A percentile compares a stretch with the other conserved stretches of the same genome.
These are phyloP conservation scores for Euryodendron excelsum DNA, from an alignment of 148 eudicot species.

Conservation along the genomic window DNA sequence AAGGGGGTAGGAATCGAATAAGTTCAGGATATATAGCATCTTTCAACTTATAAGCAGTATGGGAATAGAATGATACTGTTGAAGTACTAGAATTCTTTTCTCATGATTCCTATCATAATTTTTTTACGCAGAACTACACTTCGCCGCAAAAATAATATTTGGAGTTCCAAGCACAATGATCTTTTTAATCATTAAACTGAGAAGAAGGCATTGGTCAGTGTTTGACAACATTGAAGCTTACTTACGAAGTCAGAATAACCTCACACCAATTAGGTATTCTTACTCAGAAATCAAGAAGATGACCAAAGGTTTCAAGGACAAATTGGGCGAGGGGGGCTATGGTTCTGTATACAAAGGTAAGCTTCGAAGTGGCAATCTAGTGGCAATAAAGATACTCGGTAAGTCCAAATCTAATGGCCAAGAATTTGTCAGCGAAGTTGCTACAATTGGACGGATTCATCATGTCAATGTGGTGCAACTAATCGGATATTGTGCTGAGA, in stretches of 20 bases:
- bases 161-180: not conserved
- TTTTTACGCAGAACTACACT: not conserved
- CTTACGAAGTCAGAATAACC: not conserved
- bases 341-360: slow-evolving; percentile 1
- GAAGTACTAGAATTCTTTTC: too few relatives aligned
- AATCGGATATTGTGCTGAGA: not conserved
- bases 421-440: slow-evolving; percentile 4
- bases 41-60: too few relatives aligned
- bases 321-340: slow-evolving; percentile 4
- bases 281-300: not conserved
- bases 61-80: too few relatives aligned
- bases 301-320: not conserved
- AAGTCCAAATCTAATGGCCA: not conserved
- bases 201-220: not conserved
- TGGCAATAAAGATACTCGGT: not conserved
- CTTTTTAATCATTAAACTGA: not conserved
- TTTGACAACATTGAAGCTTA: not conserved
- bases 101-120: not conserved
- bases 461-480: slow-evolving; percentile 2
- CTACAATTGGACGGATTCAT: slow-evolving; percentile 9
- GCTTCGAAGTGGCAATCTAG: slow-evolving; percentile 9
- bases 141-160: not conserved
- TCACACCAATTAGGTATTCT: not conserved
- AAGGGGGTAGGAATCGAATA: too few relatives aligned
- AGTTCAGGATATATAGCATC: too few relatives aligned